A percentile compares a stretch with the other conserved stretches of the same genome.
These are phyloP conservation scores for Saccharomycopsis sp. DNA, from an alignment of 805 yeast species.

Conservation along the genomic window DNA sequence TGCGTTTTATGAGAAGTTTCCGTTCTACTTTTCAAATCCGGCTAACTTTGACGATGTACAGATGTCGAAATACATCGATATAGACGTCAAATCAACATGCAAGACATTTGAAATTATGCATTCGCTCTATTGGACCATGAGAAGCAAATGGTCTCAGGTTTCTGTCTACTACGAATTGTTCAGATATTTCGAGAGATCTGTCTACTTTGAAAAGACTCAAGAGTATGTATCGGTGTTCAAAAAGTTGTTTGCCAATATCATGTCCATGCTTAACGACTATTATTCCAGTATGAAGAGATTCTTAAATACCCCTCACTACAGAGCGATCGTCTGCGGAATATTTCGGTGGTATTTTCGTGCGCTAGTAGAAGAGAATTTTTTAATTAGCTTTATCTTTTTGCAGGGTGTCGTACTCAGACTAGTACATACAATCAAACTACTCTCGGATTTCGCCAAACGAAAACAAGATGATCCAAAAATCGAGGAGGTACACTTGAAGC, in stretches of 20 bases:
- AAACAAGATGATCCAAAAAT: not conserved
- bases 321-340: constrained; percentile 13
- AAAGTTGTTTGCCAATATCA: constrained; percentile 14
- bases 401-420: constrained; percentile 12
- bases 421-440: constrained; percentile 15
- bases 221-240: constrained; percentile 16
- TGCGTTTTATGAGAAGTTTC: constrained; percentile 11
- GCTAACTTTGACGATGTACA: constrained; percentile 8
- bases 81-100: constrained; percentile 11
- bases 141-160: constrained; percentile 8
- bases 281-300: constrained; percentile 5
- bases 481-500: not conserved
- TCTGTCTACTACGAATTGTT: constrained; percentile 16
- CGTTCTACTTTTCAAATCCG: constrained; percentile 13
- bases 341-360: constrained; percentile 11
- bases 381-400: constrained; percentile 14
- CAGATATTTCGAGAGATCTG: constrained; percentile 11
- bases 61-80: constrained; percentile 3
- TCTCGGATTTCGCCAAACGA: constrained; percentile 9
- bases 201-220: constrained; percentile 14
- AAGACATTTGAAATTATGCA: constrained; percentile 14
- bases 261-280: constrained; percentile 8
- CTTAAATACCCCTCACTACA: constrained; percentile 10
- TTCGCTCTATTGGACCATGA: constrained; percentile 24
- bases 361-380: constrained; percentile 10